phyloP scores from a whole-genome alignment of 352 stramenopile species.

The Globisporangium abappressorium region DNA sequence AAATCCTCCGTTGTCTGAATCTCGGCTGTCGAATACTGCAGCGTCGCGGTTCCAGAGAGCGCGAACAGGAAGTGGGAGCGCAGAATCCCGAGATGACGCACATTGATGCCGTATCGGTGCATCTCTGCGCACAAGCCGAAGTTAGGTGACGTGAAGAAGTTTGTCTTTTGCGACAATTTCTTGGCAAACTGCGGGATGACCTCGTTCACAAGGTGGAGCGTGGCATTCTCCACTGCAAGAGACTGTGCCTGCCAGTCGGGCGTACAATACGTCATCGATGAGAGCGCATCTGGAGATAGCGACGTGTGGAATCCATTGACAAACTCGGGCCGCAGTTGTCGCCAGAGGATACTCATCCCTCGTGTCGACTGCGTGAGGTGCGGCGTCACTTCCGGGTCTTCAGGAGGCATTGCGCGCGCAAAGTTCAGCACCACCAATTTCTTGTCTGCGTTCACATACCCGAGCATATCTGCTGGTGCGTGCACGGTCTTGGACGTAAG shows the following conservation, averaged over 20 bases:
- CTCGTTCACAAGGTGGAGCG: slow-evolving; percentile 62
- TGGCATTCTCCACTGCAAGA: slow-evolving; percentile 66
- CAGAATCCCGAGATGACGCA: slow-evolving; percentile 86
- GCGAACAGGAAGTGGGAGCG: slow-evolving; percentile 74
- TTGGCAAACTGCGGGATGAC: slow-evolving; percentile 77
- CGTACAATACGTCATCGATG: slow-evolving; percentile 80
- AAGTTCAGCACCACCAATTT: slow-evolving; percentile 83
- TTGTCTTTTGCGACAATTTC: slow-evolving; percentile 61
- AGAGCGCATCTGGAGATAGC: slow-evolving; percentile 83
- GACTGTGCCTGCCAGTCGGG: slow-evolving; percentile 84
- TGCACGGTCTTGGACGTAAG: slow-evolving; percentile 82
- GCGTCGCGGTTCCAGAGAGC: slow-evolving; percentile 67
- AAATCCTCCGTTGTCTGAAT: slow-evolving; percentile 83
- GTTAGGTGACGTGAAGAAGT: slow-evolving; percentile 48
- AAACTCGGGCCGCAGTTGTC: slow-evolving; percentile 86
- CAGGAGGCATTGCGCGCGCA: slow-evolving; percentile 78
- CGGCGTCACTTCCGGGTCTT: slow-evolving; percentile 77
- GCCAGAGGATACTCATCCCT: slow-evolving; percentile 91
- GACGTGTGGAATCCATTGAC: slow-evolving; percentile 47
- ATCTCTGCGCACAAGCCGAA: slow-evolving; percentile 78
- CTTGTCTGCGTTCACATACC: slow-evolving; percentile 59
- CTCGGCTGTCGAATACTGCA: slow-evolving; percentile 80
- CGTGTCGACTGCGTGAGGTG: slow-evolving; percentile 78
- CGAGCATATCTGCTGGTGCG: slow-evolving; percentile 76
- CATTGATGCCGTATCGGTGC: slow-evolving; percentile 88